These are phyloP conservation scores for Parmales sp. DNA, from an alignment of 108 stramenopile genomes.

Conservation along the genomic window DNA sequence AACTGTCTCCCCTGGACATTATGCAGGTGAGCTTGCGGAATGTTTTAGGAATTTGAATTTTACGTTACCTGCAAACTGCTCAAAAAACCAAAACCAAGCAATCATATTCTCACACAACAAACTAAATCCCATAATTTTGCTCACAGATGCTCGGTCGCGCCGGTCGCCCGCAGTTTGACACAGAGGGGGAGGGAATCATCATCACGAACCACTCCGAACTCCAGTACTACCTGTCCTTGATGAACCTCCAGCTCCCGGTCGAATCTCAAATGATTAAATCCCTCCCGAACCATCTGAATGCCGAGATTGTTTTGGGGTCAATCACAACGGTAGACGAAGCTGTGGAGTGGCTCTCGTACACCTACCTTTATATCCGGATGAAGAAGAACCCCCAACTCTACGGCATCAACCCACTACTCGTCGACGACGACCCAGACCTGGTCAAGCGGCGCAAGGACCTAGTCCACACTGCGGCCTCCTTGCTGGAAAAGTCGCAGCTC, in stretches of 20 bases:
- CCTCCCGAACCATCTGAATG: slow-evolving; percentile 93
- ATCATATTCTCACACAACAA: too few relatives aligned
- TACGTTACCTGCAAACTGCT: too few relatives aligned
- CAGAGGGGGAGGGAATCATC: slow-evolving; percentile 96
- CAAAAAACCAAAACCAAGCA: too few relatives aligned
- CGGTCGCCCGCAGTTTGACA: slow-evolving; percentile 97
- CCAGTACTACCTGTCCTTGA: slow-evolving; percentile 95
- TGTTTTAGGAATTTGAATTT: too few relatives aligned
- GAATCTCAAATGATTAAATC: slow-evolving; percentile 91
- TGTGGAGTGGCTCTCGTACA: slow-evolving; percentile 95
- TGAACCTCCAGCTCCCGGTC: slow-evolving; percentile 97
- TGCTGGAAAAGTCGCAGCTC: slow-evolving; percentile 83
- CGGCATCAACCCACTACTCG: slow-evolving; percentile 58
- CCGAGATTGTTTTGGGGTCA: slow-evolving; percentile 90
- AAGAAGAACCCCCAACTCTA: slow-evolving; percentile 85
- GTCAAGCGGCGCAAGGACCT: slow-evolving; percentile 80
- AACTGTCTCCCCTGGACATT: slow-evolving; percentile 93
- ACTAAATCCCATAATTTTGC: too few relatives aligned
- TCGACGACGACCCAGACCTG: slow-evolving; percentile 74
- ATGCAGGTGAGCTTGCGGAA: too few relatives aligned
- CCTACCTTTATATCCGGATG: slow-evolving; percentile 97
- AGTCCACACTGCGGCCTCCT: slow-evolving; percentile 77
- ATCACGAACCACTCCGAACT: slow-evolving; percentile 95
- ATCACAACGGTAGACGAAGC: slow-evolving; percentile 84
- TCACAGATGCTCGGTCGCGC: slow-evolving; percentile 99